These are phyloP conservation scores for Penicillium sp. DNA, from an alignment of 2,329 filamentous ascomycete genomes.

Conservation along the genomic window DNA sequence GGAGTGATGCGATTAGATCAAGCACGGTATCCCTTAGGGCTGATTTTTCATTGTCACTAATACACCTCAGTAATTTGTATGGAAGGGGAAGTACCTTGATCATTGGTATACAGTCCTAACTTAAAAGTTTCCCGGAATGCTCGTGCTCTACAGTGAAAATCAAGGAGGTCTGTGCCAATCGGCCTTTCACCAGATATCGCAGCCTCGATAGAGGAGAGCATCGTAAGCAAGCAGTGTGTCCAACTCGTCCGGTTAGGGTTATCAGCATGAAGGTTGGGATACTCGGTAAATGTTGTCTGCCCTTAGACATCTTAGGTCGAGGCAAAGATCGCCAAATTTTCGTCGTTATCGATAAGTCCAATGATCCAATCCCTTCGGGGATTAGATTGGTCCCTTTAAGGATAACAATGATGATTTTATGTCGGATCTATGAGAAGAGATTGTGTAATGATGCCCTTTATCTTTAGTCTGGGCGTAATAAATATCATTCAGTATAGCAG, in stretches of 20 bases:
- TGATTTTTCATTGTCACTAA: neutral
- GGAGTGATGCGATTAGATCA: slow-evolving; percentile 1
- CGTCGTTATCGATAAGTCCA: too few species aligned
- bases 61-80: neutral
- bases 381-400: too few species aligned
- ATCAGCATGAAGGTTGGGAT: too few species aligned
- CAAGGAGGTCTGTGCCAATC: neutral
- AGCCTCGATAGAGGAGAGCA: neutral
- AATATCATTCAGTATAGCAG: too few species aligned
- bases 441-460: too few species aligned
- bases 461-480: too few species aligned
- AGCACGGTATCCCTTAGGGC: neutral
- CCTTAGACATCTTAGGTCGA: too few species aligned
- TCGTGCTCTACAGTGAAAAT: neutral
- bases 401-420: too few species aligned
- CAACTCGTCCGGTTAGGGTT: neutral
- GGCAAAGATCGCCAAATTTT: too few species aligned
- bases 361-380: too few species aligned
- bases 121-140: neutral
- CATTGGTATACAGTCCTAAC: neutral
- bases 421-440: too few species aligned
- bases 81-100: neutral
- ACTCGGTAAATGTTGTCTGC: too few species aligned
- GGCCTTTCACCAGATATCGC: neutral
- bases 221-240: neutral